Base-by-base conservation (phyloP, 2,329 filamentous ascomycete species). In the Stagonosporopsis chrysanthemi region DNA sequence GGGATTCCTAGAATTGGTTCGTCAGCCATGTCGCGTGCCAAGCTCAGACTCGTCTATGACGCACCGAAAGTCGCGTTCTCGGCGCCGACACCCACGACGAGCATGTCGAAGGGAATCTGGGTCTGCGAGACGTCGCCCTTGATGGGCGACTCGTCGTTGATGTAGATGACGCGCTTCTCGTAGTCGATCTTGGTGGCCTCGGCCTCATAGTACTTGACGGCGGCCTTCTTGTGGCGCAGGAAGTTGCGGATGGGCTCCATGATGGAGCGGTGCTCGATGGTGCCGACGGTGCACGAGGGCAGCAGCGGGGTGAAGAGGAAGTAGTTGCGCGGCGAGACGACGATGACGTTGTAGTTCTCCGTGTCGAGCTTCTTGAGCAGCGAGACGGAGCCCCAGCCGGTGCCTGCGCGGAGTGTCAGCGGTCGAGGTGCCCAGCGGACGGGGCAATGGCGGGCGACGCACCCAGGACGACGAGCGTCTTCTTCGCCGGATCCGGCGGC, bases 211-310 rank as follows among this genome's bases (percentile, higher is more conserved):
- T 90, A 99, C 80, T 92, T 95, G 77, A 96, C 95, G 45, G 88
- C 85, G 63, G 91, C 90, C 81, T 91, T 92, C 86, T 98, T 98
- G 82, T 95, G 90, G 74, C 93, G 91, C 68, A 97, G 86, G 78
- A 99, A 97, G 77, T 95, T 92, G 75, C 95, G 92, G 71, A 99
- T 90, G 55, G 95, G 95, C 83, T 99, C 95, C 95, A 99, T 99
- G 80, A 99, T 99, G 75, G 93, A 98, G 77, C 95, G 92, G 83
- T 98, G 95, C 84, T 99, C 95, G 78, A 99, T 95, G 70, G 92
- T 90, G 72, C 95, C 95, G 66, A 94, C 97, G 49, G 95, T 98
- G 81, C 95, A 99, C 75, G 94, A 98, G 65, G 95, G 95, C 61
- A 99, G 87, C 58, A 99, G 88, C 59, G 95, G 95, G 28, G 95